Evolutionary conservation across 805 yeast genomes (phyloP).

Genomic region (Teunomyces cretensis): DNA sequence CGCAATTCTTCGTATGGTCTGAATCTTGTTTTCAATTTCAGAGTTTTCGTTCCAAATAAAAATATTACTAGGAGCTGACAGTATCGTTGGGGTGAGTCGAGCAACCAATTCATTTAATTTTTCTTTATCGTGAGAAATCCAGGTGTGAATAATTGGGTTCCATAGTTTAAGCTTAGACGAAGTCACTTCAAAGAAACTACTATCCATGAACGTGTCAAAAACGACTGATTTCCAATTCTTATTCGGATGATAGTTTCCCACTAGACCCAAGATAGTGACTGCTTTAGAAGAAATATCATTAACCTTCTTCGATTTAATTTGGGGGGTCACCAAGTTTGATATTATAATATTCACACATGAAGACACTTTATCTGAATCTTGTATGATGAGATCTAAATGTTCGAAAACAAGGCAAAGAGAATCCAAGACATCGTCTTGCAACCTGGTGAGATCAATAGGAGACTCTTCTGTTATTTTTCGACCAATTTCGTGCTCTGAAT

Average conservation of each 20-base stretch:
- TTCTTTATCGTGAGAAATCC: conserved; percentile 68
- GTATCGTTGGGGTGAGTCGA: conserved; percentile 30
- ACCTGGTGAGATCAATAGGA: conserved; percentile 9
- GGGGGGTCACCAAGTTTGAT: conserved; percentile 53
- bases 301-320: conserved; percentile 45
- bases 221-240: conserved; percentile 66
- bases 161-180: conserved; percentile 39
- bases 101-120: conserved; percentile 49
- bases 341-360: conserved; percentile 52
- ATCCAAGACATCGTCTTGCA: conserved; percentile 45
- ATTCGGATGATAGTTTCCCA: conserved; percentile 35
- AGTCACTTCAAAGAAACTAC: conserved; percentile 48
- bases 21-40: conserved; percentile 53
- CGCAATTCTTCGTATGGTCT: conserved; percentile 59
- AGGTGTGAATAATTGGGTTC: conserved; percentile 54
- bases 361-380: conserved; percentile 62
- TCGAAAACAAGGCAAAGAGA: conserved; percentile 33
- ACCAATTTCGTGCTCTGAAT: conserved; percentile 10
- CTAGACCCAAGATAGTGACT: conserved; percentile 43
- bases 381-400: conserved; percentile 40
- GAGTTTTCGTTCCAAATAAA: conserved; percentile 71
- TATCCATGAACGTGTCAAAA: conserved; percentile 63
- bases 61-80: conserved; percentile 55
- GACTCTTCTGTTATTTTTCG: conserved; percentile 11
- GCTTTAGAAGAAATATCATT: conserved; percentile 39